A percentile compares a stretch with the other conserved stretches of the same genome.
These are phyloP conservation scores for Cochlearia excelsa DNA, from an alignment of 345 rosid species.

Conservation along the genomic window DNA sequence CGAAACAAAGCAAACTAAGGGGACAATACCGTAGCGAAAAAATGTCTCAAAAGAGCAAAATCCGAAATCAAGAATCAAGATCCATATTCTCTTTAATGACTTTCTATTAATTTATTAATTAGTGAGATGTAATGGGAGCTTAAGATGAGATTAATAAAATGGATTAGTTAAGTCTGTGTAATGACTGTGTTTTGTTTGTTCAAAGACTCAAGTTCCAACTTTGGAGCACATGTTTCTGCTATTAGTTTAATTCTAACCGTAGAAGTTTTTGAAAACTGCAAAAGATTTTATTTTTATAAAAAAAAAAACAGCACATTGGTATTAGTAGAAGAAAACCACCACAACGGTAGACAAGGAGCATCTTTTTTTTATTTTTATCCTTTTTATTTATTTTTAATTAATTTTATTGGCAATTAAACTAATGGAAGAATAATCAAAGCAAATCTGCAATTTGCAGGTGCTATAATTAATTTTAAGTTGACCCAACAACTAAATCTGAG, in stretches of 20 bases:
- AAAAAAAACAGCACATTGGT: conserved; percentile 78
- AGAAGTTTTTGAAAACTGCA: conserved; percentile 65
- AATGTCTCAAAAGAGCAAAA: conserved; percentile 37
- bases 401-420: conserved; percentile 10
- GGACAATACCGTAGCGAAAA: conserved; percentile 32
- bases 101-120: conserved; percentile 13
- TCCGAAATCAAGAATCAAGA: conserved; percentile 41
- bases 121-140: conserved; percentile 20
- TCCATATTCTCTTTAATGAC: conserved; percentile 28
- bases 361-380: conserved; percentile 44
- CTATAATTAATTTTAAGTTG: conserved; percentile 41
- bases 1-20: conserved; percentile 24
- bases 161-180: conserved; percentile 15
- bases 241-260: conserved; percentile 39
- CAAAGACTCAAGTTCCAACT: conserved; percentile 63
- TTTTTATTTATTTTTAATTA: conserved; percentile 26
- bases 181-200: conserved; percentile 31
- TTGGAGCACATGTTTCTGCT: conserved; percentile 35
- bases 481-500: conserved; percentile 42
- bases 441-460: conserved; percentile 42
- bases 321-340: conserved; percentile 68
- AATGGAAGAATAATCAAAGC: conserved; percentile 35
- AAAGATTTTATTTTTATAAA: conserved; percentile 1
- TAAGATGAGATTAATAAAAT: conserved; percentile 7
- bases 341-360: conserved; percentile 77